Conservation (phyloP, 768 basidiomycete genomes). For the Pisolithus sp. region DNA sequence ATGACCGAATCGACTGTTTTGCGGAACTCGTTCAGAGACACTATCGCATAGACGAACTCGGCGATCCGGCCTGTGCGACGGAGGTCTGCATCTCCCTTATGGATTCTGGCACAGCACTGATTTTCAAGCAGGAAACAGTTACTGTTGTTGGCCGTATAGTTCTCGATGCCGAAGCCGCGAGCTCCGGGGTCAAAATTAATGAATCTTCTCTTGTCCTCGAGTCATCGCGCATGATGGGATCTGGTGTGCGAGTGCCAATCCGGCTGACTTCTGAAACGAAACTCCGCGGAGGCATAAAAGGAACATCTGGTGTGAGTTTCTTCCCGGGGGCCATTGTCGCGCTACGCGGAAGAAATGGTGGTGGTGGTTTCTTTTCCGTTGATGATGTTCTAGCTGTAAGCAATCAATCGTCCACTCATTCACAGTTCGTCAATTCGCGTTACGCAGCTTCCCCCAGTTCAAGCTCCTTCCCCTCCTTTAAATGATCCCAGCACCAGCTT, state of each 20-base stretch:
- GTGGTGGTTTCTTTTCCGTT: conserved; percentile 81
- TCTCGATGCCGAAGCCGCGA: conserved; percentile 55
- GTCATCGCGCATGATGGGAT: conserved; percentile 68
- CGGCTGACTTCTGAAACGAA: conserved; percentile 62
- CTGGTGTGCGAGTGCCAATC: conserved; percentile 62
- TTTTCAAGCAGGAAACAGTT: conserved; percentile 46
- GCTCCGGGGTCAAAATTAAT: conserved; percentile 57
- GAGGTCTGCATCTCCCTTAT: conserved; percentile 34
- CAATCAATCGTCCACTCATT: not conserved
- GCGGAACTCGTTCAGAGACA: conserved; percentile 65
- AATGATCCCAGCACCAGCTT: conserved; percentile 40
- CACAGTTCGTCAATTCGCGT: not conserved
- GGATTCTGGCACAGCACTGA: not conserved
- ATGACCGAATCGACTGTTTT: conserved; percentile 82
- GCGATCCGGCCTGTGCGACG: conserved; percentile 61
- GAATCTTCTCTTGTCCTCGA: conserved; percentile 76
- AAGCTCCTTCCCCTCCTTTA: conserved; percentile 35
- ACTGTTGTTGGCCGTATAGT: conserved; percentile 70
- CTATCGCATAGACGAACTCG: conserved; percentile 67
- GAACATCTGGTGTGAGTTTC: conserved; percentile 60
- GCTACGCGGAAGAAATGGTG: conserved; percentile 84
- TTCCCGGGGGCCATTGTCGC: conserved; percentile 89
- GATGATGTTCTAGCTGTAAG: conserved; percentile 72
- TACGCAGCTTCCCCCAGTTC: conserved; percentile 59
- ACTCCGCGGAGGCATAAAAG: conserved; percentile 57